A percentile compares a stretch with the other conserved stretches of the same genome.
phyloP scores from a whole-genome alignment of 2,329 filamentous ascomycete species.

The Venturia aucupariae region DNA sequence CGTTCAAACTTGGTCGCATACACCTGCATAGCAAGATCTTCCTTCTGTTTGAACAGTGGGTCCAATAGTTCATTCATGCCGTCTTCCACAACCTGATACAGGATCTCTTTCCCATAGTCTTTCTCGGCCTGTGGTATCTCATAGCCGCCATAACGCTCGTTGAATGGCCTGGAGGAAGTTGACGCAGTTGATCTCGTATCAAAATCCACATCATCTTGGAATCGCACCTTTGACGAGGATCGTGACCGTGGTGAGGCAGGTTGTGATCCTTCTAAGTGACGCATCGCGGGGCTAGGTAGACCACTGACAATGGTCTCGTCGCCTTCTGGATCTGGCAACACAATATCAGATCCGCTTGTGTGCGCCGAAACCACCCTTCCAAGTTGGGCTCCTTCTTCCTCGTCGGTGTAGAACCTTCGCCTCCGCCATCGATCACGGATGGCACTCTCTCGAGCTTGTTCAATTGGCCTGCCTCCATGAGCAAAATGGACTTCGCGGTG shows the following conservation, averaged over 20 bases:
- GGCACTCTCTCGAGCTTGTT: slow-evolving; percentile 23
- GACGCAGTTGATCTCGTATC: slow-evolving; percentile 64
- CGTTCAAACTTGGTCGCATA: slow-evolving; percentile 51
- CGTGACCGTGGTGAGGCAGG: slow-evolving; percentile 42
- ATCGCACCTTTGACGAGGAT: slow-evolving; percentile 71
- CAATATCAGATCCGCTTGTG: background rate
- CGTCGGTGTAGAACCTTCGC: slow-evolving; percentile 72
- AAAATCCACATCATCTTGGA: slow-evolving; percentile 62
- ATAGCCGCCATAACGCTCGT: slow-evolving; percentile 66
- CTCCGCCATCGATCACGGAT: slow-evolving; percentile 64
- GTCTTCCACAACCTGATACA: slow-evolving; percentile 87
- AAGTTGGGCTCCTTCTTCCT: slow-evolving; percentile 59
- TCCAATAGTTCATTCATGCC: slow-evolving; percentile 90
- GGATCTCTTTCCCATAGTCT: slow-evolving; percentile 76
- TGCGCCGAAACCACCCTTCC: background rate
- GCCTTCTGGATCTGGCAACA: background rate
- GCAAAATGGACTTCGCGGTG: slow-evolving; percentile 8
- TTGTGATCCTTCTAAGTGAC: slow-evolving; percentile 27
- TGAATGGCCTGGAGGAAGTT: slow-evolving; percentile 57
- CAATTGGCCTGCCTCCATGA: slow-evolving; percentile 2
- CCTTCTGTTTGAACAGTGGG: slow-evolving; percentile 70
- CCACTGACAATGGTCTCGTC: background rate
- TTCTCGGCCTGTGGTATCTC: slow-evolving; percentile 71
- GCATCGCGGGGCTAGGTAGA: slow-evolving; percentile 3
- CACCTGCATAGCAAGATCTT: slow-evolving; percentile 41